Evolutionary conservation across 495 filamentous ascomycete genomes (phyloP).

Genomic region (Amorphotheca resinae): DNA sequence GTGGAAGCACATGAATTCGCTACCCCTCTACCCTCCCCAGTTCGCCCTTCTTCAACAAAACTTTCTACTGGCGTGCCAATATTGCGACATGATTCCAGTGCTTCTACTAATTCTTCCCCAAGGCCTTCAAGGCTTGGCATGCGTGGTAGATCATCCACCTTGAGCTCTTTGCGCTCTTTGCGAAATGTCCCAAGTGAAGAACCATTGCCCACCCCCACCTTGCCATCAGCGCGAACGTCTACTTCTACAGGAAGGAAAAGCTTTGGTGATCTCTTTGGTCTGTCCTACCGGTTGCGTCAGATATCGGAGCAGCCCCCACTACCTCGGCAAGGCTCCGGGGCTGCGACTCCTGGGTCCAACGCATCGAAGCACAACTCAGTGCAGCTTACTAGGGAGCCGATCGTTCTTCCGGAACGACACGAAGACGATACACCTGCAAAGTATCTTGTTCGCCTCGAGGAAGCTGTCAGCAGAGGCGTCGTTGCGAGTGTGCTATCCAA

Average conservation of each 20-base stretch:
- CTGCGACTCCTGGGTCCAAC: conserved; percentile 50
- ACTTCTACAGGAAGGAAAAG: conserved; percentile 81
- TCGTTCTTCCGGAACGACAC: conserved; percentile 66
- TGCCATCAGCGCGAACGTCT: conserved; percentile 51
- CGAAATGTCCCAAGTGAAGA: conserved; percentile 43
- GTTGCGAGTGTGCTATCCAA: conserved; percentile 77
- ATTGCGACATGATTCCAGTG: conserved; percentile 52
- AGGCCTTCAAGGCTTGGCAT: conserved; percentile 38
- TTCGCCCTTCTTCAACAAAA: conserved; percentile 30
- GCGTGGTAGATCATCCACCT: conserved; percentile 75
- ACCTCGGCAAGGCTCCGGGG: conserved; percentile 48
- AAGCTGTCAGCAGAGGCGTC: conserved; percentile 59
- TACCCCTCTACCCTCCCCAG: conserved; percentile 44
- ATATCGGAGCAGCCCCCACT: conserved; percentile 56
- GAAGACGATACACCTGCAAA: conserved; percentile 84
- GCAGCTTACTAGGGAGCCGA: conserved; percentile 43
- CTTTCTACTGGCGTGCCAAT: conserved; percentile 40
- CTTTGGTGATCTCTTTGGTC: conserved; percentile 73
- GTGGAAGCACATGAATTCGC: conserved; percentile 17
- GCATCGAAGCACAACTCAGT: conserved; percentile 63
- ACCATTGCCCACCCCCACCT: conserved; percentile 42
- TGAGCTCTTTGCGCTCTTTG: conserved; percentile 56
- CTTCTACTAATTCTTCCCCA: conserved; percentile 65
- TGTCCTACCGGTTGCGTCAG: conserved; percentile 60
- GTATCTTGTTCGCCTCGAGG: conserved; percentile 74